phyloP scores from a whole-genome alignment of 352 stramenopile genomes.

The Albugo laibachii region DNA sequence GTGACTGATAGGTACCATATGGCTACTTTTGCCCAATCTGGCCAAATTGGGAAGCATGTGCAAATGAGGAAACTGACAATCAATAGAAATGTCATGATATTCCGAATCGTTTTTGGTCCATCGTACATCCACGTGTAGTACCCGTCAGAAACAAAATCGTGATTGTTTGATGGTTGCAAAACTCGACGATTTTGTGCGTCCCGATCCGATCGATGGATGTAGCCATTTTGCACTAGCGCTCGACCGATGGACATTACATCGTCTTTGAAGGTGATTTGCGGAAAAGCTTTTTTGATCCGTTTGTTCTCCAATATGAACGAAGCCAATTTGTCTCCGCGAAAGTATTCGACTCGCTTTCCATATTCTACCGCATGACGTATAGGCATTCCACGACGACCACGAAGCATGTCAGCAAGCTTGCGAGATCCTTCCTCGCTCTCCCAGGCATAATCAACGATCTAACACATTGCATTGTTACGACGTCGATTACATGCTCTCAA shows the following conservation, averaged over 20 bases:
- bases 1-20: constrained; percentile 98
- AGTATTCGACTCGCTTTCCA: constrained; percentile 84
- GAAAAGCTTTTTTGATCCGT: constrained; percentile 68
- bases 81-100: constrained; percentile 92
- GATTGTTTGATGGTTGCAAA: constrained; percentile 55
- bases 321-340: constrained; percentile 76
- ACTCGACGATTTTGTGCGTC: constrained; percentile 76
- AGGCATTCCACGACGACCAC: constrained; percentile 71
- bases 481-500: too few relatives aligned
- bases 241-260: constrained; percentile 50
- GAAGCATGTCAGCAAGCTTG: constrained; percentile 70
- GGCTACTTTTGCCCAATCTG: constrained; percentile 92
- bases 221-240: constrained; percentile 54
- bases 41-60: constrained; percentile 99
- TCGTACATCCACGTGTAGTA: constrained; percentile 99
- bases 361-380: constrained; percentile 79
- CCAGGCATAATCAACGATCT: constrained; percentile 23
- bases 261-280: constrained; percentile 58
- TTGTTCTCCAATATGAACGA: constrained; percentile 67
- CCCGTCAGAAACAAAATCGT: constrained; percentile 88
- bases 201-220: constrained; percentile 75
- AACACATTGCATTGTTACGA: background rate
- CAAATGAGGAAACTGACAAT: constrained; percentile 95
- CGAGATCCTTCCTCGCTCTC: constrained; percentile 51
- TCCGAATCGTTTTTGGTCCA: constrained; percentile 92